phyloP scores from a whole-genome alignment of 2,329 filamentous ascomycete genomes.

The Chaetoscypha palmicola region DNA sequence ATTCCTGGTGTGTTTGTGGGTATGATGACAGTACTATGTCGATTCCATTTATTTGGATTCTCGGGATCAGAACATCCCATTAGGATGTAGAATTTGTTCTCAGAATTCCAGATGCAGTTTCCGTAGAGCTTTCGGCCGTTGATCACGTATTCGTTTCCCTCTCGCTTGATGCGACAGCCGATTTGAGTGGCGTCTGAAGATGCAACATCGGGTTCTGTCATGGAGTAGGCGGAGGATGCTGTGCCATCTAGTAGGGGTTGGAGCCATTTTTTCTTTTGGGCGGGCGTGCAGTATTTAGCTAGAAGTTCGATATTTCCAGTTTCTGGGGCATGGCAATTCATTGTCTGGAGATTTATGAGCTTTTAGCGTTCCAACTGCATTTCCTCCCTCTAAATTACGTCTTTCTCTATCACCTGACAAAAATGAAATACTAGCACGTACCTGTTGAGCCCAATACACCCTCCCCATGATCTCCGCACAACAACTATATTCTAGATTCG shows the following conservation, averaged over 20 bases:
- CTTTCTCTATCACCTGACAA: constrained; percentile 13
- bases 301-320: constrained; percentile 47
- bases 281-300: constrained; percentile 43
- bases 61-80: constrained; percentile 34
- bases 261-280: constrained; percentile 44
- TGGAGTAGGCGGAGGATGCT: constrained; percentile 43
- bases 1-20: constrained; percentile 34
- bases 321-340: constrained; percentile 41
- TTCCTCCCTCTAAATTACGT: constrained; percentile 9
- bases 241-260: constrained; percentile 41
- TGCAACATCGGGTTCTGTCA: constrained; percentile 45
- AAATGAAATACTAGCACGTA: no score
- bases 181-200: constrained; percentile 45
- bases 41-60: constrained; percentile 35
- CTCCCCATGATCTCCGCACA: constrained; percentile 41
- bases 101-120: constrained; percentile 33
- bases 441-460: constrained; percentile 36
- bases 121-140: constrained; percentile 38
- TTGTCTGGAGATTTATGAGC: constrained; percentile 32
- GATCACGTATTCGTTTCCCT: constrained; percentile 35
- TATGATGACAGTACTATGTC: constrained; percentile 35
- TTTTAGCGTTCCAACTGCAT: background rate
- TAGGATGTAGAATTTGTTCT: constrained; percentile 20
- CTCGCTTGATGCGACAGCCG: constrained; percentile 31
- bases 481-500: constrained; percentile 40